Base-by-base conservation (phyloP, 192 early-diverging fungal genomes). In the Coemansia sp. region DNA sequence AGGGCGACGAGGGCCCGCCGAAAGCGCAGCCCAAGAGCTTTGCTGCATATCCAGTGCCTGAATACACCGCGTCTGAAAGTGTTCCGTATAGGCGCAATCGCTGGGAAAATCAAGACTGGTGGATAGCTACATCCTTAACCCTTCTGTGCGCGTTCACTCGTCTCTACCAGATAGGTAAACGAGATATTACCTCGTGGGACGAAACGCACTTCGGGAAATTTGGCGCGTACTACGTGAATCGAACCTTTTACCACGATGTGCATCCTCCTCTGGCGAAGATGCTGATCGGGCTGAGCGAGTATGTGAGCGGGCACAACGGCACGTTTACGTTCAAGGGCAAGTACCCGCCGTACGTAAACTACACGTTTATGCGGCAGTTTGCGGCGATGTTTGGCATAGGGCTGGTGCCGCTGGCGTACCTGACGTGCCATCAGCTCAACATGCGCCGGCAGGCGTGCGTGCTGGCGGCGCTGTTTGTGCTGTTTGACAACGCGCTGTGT, bases 201-300 rank as follows among this genome's bases (percentile, higher is more conserved):
- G 89, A 91, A 70, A 79, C 81, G 63, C 61, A 70, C 50, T 63
- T 68, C 52, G 64, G 54, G 24, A 65, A 93, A 82, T 98, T 97
- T 66, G 93, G 88, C 18, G 89, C 88, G 14, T 80, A 90, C 67
- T 98, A 98, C 77, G 65, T 98, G 44, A 93, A 95, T 54, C 81
- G 88, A 14, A 87, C 87, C 35, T 98, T 95, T 60, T 97, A 97
- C 60, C 93, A 93, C 67, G 96, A 98, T 73, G 93, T 98, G 2
- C 96, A 98, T 66, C 96, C 96, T 14, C 96, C 96, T 6, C 80
- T 97, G 28, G 88, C 87, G 23, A 90, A 90, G 72, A 84, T 88
- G 72, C 73, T 90, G 16, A 73, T 87, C 27, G 85, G 83, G 4
- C 57, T 90, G 38, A 58, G 84, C 14, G 87, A 85, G 22, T 49